A percentile compares a stretch with the other conserved stretches of the same genome.
Conservation (phyloP, 1,284 basidiomycete genomes). For the Cystobasidium pallidum region DNA sequence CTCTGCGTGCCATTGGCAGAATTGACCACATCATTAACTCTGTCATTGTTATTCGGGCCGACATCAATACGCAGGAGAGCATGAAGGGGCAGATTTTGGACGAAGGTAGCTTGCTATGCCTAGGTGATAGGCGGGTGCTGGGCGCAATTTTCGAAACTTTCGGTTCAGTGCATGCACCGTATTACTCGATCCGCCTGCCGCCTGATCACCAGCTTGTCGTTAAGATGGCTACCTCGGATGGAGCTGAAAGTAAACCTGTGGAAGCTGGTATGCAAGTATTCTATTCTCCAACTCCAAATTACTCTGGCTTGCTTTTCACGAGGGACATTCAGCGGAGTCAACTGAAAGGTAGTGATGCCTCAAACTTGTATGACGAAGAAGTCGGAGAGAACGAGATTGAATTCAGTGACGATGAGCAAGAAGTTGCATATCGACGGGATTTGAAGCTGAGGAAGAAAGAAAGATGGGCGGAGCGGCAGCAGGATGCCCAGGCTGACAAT, state of each 20-base stretch:
- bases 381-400: constrained; percentile 80
- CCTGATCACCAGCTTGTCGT: constrained; percentile 43
- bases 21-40: constrained; percentile 71
- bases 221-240: neutral
- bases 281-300: constrained; percentile 67
- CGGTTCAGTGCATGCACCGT: constrained; percentile 78
- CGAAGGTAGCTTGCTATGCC: constrained; percentile 80
- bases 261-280: constrained; percentile 62
- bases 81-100: constrained; percentile 68
- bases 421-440: constrained; percentile 65
- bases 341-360: constrained; percentile 83
- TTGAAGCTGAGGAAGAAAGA: constrained; percentile 27
- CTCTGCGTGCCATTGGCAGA: constrained; percentile 71
- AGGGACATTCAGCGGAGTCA: constrained; percentile 63
- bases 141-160: constrained; percentile 87
- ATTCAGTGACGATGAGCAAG: constrained; percentile 87
- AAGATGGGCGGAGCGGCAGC: constrained; percentile 8
- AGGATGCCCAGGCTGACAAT: neutral
- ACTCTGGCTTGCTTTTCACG: constrained; percentile 77
- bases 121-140: constrained; percentile 77
- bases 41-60: constrained; percentile 70
- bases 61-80: constrained; percentile 48
- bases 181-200: constrained; percentile 72
- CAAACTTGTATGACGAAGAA: constrained; percentile 87
- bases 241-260: constrained; percentile 15